Evolutionary conservation across 2,329 filamentous ascomycete genomes (phyloP).

Genomic region (Chrysoporthe deuterocubensis): DNA sequence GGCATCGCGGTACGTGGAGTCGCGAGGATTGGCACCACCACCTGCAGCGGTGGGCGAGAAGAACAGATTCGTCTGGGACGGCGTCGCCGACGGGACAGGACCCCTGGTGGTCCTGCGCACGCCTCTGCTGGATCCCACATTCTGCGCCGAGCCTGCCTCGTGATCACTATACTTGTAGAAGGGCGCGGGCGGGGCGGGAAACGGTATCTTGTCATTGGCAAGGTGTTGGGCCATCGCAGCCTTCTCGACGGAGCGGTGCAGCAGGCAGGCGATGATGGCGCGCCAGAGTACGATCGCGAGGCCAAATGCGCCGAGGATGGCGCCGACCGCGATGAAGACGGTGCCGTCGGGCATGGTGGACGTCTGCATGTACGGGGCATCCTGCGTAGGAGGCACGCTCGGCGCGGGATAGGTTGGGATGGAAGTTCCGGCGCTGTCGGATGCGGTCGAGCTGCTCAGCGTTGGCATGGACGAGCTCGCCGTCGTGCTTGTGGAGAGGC

Average conservation of each 20-base stretch:
- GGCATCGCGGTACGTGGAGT: conserved; percentile 20
- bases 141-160: conserved; percentile 52
- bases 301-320: conserved; percentile 81
- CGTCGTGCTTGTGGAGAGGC: conserved; percentile 16
- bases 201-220: conserved; percentile 71
- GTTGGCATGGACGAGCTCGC: conserved; percentile 26
- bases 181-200: conserved; percentile 59
- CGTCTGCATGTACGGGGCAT: conserved; percentile 90
- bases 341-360: conserved; percentile 88
- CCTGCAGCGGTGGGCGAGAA: conserved; percentile 88
- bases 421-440: conserved; percentile 34
- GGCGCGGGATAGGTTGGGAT: conserved; percentile 69
- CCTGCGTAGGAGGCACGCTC: conserved; percentile 78
- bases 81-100: conserved; percentile 58
- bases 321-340: conserved; percentile 93
- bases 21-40: conserved; percentile 49
- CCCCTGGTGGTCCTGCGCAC: conserved; percentile 57
- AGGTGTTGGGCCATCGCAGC: conserved; percentile 77
- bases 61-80: conserved; percentile 76
- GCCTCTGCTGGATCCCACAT: conserved; percentile 52
- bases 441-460: conserved; percentile 30
- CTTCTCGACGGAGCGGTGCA: conserved; percentile 88
- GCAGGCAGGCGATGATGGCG: conserved; percentile 81
- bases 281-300: conserved; percentile 87
- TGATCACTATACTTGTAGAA: conserved; percentile 70